Evolutionary conservation across 345 rosid species (phyloP).

Genomic region (Sisymbrium altissimum): DNA sequence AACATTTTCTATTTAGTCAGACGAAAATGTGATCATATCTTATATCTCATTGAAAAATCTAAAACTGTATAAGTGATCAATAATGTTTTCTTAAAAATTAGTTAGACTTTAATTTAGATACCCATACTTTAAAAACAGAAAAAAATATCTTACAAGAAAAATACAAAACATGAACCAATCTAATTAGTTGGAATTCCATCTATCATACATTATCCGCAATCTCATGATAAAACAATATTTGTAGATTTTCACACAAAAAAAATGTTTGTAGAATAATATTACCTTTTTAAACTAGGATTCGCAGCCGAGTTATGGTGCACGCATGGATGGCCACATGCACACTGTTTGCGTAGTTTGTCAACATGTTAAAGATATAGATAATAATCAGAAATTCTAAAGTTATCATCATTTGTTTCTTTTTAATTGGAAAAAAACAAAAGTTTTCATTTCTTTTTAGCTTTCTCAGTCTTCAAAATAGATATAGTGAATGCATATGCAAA

Average conservation of each 20-base stretch:
- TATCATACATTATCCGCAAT: too few relatives aligned
- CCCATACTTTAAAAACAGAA: too few relatives aligned
- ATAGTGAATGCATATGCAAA: slow-evolving; percentile 15
- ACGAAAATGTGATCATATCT: too few relatives aligned
- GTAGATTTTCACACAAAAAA: too few relatives aligned
- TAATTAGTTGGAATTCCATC: not conserved
- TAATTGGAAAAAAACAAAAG: not conserved
- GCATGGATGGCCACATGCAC: slow-evolving; percentile 10
- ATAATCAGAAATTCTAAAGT: not conserved
- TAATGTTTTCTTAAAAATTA: too few relatives aligned
- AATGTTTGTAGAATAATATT: not conserved
- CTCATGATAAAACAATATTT: not conserved
- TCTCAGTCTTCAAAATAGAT: slow-evolving; percentile 9
- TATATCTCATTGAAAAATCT: too few relatives aligned
- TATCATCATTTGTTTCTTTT: not conserved
- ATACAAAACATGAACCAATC: not conserved
- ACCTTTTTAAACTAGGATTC: not conserved
- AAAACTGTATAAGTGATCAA: too few relatives aligned
- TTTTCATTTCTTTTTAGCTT: not conserved
- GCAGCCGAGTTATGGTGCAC: slow-evolving; percentile 16
- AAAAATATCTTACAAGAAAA: not conserved
- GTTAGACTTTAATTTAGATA: too few relatives aligned
- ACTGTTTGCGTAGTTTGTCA: slow-evolving; percentile 24
- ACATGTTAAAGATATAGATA: not conserved
- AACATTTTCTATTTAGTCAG: too few relatives aligned